Evolutionary conservation across 2,329 filamentous ascomycete species (phyloP), one percentile per base, ranked within the genome.

Genomic region (Claviceps sp.): DNA sequence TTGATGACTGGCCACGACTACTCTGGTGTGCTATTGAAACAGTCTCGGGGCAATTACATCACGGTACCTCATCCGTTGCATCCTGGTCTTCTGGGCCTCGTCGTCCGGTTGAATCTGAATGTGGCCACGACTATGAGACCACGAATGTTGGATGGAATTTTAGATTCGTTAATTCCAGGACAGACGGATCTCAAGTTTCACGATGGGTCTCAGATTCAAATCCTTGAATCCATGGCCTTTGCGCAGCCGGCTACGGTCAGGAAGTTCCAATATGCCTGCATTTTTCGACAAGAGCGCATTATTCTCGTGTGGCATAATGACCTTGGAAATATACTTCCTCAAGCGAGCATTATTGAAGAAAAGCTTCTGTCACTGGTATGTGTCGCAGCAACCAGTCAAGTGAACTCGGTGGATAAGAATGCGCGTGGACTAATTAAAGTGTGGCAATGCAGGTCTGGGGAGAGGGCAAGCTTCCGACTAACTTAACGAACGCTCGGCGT

Each of bases 101-200:
- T 73, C 6, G 66, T 68, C 50, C 67, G 66, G 49, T 65, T 76
- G 52, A 73, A 74, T 55, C 64, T 71, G 20, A 63, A 66, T 16
- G 71, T 74, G 37, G 72, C 71, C 14, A 65, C 75, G 53, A 76
- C 74, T 9, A 73, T 77, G 70, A 69, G 67, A 9, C 71, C 71
- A 1, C 67, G 73, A 46, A 72, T 72, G 52, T 71, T 72, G 30
- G 65, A 69, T 20, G 69, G 69, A 16, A 70, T 76, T 38, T 65
- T 74, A 54, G 61, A 65, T n/a, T 64, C 64, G 0, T 55, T 76
- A 24, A 54, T 66, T 7, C 63, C 66, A 6, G 62, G 63, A 37
- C 70, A 74, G 51, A 68, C 63, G 0, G 71, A 74, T 55, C 60
- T 76, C 30, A 61, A 64, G 43, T 63, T 72, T 52, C 65, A 63